Evolutionary conservation across 73 alveolate species (phyloP), one percentile per base, ranked within the genome.

Genomic region (Durusdinium trenchii): DNA sequence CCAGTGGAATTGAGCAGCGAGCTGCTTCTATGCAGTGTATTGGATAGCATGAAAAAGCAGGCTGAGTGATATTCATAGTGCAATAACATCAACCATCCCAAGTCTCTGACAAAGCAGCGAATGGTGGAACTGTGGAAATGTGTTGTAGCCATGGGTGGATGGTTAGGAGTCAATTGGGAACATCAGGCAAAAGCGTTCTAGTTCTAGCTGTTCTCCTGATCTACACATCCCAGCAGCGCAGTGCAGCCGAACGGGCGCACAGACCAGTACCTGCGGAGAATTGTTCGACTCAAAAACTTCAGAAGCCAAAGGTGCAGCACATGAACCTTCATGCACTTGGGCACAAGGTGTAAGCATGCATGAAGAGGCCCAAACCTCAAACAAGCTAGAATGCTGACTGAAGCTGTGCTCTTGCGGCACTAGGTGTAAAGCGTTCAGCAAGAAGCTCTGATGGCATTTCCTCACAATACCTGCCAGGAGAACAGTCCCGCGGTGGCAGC

Each of bases 221-320:
- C 97, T 87, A 90, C 97, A 36, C 97, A 90, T 43, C 97, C 97
- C 40, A 90, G 86, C 50, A 90, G 82, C 9, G 78, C 97, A 16
- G 97, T 50, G n/a, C 97, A 90, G 86, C 97, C 97, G 62, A 90
- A 90, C 5, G 97, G 97, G n/a, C 97, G 97, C 54, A 90, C 97
- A 3, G 97, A 90, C 97, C 97, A 67, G 69, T 69, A 62, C 71
- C 96, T 89, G 71, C 30, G 71, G n/a, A 47, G 95, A 23, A 6
- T 7, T 0, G 60, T 3, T 16, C 9, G 12, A n/a, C 60, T 10
- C 47, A 48, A 26, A 46, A 28, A 42, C 48, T 82, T 1, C 1
- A 26, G 73, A 16, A 42, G 30, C 69, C 46, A 38, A 6, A 64
- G 26, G n/a, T 14, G 43, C 40, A 35, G n/a, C 20, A 42, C 46